These are phyloP conservation scores for Carallia brachiata DNA, from an alignment of 345 rosid species.

Conservation along the genomic window DNA sequence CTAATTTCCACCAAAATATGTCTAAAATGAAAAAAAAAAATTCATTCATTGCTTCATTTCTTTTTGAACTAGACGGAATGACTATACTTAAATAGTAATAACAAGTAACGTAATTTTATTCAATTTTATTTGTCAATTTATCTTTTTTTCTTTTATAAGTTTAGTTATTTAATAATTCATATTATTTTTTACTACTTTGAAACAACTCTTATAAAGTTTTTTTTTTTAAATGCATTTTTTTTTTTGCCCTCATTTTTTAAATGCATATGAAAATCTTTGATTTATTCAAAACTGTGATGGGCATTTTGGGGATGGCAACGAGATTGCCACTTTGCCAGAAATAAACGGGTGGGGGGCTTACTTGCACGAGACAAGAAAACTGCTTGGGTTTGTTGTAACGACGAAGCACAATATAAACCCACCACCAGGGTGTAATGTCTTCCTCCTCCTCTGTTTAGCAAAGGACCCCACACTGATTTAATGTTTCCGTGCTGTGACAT, in stretches of 20 bases:
- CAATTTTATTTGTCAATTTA: no score
- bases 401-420: slow-evolving; percentile 30
- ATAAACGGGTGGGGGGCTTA: slow-evolving; percentile 25
- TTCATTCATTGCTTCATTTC: no score
- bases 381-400: slow-evolving; percentile 46
- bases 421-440: not conserved
- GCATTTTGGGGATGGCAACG: slow-evolving; percentile 16
- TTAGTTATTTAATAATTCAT: no score
- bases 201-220: no score
- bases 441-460: not conserved
- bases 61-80: no score
- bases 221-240: no score
- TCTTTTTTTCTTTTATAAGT: no score
- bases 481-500: slow-evolving; percentile 6
- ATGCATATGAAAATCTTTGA: not conserved
- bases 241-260: no score
- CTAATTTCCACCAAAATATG: not conserved
- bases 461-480: slow-evolving; percentile 2
- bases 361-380: slow-evolving; percentile 34
- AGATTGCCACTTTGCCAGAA: slow-evolving; percentile 16
- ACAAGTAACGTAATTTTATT: no score
- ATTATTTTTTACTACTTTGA: no score
- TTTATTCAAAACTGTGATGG: slow-evolving; percentile 8
- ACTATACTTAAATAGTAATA: no score
- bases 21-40: no score